phyloP scores from a whole-genome alignment of 1,284 basidiomycete genomes.

The Cryptococcus floricola region DNA sequence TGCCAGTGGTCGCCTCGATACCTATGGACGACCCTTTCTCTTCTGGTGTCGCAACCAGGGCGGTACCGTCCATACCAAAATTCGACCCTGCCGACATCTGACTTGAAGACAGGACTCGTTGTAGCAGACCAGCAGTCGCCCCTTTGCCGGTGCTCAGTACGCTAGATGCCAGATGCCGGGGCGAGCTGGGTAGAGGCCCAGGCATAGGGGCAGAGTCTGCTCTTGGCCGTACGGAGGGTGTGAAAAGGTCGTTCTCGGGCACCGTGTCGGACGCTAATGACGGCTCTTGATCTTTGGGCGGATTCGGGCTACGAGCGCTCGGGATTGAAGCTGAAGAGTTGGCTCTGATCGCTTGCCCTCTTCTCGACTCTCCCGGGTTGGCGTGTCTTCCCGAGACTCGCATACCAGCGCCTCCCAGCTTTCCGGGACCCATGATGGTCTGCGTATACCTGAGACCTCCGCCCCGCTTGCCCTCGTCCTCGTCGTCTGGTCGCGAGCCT shows the following conservation, averaged over 20 bases:
- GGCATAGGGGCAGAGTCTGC: conserved; percentile 41
- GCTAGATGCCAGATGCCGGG: conserved; percentile 9
- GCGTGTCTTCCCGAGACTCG: conserved; percentile 52
- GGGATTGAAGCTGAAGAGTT: conserved; percentile 20
- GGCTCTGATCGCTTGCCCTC: conserved; percentile 13
- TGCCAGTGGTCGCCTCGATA: conserved; percentile 7
- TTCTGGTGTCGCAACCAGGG: conserved; percentile 10
- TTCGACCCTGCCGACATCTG: conserved; percentile 38
- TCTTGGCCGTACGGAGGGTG: conserved; percentile 28
- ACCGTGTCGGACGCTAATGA: not conserved
- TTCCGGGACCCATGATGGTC: conserved; percentile 70
- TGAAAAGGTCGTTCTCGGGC: conserved; percentile 28
- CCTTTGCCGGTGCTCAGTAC: conserved; percentile 28
- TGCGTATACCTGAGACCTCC: conserved; percentile 70
- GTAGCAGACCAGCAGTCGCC: conserved; percentile 12
- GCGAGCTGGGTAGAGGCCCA: conserved; percentile 8
- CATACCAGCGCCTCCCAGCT: conserved; percentile 63
- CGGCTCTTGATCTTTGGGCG: too few species aligned
- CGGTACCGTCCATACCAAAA: conserved; percentile 50
- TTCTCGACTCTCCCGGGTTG: conserved; percentile 8
- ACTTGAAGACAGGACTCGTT: conserved; percentile 22
- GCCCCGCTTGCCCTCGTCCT: conserved; percentile 39
- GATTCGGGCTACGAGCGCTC: not conserved
- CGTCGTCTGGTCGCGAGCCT: not conserved
- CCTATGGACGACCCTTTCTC: conserved; percentile 1